Evolutionary conservation across 768 basidiomycete genomes (phyloP), one percentile per base, ranked within the genome.

Genomic region (Phallus indusiatus): DNA sequence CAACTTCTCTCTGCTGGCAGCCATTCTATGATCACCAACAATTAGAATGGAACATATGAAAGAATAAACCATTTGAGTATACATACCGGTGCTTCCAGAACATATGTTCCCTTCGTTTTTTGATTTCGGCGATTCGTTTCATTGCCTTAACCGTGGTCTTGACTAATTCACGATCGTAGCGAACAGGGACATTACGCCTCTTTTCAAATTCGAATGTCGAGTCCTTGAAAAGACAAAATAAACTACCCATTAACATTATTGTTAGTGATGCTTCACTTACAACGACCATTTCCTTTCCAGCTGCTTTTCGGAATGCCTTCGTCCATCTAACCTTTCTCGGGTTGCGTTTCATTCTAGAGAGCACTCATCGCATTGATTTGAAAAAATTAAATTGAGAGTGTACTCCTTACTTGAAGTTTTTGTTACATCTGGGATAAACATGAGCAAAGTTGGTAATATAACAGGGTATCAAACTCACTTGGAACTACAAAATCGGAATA

Each of bases 181-280:
- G 86, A 60, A 99, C 88, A 24, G 96, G 96, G 17, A 96, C 85
- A 69, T 99, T 97, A 72, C 96, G 83, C 64, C 96, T 86, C 75
- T 99, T 99, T 79, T 99, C 96, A 72, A 99, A 99, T 67, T 95
- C 94, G 70, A 97, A 93, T 3, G 95, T 98, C 1, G 94, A 90
- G 75, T 99, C 96, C 95, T 98, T 62, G 5, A 14, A 17, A 10
- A 9, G 22, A 34, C 53, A 47, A 54, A n/a, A 24, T 17, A 57
- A 24, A 48, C 11, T 28, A 50, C 24, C 14, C 18, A 17, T 47
- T 37, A 54, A 28, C 7, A 28, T 28, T 28, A 28, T 28, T 60
- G 2, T 21, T n/a, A 20, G 48, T 16, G 52, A 61, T 21, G 48
- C 37, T 12, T n/a, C 14, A 74, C 88, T 70, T 68, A 94, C 94